Evolutionary conservation across 352 stramenopile genomes (phyloP).

Genomic region (Achlya hypogyna): DNA sequence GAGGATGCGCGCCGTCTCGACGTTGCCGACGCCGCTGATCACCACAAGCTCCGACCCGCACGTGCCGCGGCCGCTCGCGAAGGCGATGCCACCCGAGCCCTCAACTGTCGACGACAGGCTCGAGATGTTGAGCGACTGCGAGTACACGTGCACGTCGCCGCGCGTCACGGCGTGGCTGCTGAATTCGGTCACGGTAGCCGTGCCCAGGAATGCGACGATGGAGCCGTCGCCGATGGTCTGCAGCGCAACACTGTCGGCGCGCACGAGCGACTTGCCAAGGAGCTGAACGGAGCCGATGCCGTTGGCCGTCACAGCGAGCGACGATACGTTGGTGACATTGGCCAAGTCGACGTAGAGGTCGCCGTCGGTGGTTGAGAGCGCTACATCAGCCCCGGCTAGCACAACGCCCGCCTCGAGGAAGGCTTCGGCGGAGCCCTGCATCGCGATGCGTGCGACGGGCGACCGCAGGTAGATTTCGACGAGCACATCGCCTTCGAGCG

Average conservation of each 20-base stretch:
- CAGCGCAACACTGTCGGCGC: neutral
- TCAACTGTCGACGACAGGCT: neutral
- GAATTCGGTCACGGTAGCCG: neutral
- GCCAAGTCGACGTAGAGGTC: constrained; percentile 5
- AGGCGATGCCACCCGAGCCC: neutral
- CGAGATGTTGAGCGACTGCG: neutral
- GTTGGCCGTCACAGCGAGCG: neutral
- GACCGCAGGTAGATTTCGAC: constrained; percentile 9
- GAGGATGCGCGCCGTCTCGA: constrained; percentile 5
- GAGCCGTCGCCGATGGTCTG: neutral
- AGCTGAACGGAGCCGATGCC: constrained; percentile 5
- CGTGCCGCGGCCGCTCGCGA: constrained; percentile 2
- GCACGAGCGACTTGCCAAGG: neutral
- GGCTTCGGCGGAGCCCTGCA: constrained; percentile 6
- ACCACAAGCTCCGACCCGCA: neutral
- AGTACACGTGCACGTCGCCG: constrained; percentile 9
- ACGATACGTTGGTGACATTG: neutral
- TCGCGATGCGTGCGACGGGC: neutral
- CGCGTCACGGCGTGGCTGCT: neutral
- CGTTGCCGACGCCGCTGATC: constrained; percentile 9
- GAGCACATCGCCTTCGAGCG: constrained; percentile 12
- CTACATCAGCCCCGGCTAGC: neutral
- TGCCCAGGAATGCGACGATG: neutral
- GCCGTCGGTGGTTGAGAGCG: neutral
- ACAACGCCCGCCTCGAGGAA: constrained; percentile 10